These are phyloP conservation scores for Trichosporon coremiiforme DNA, from an alignment of 1,284 basidiomycete genomes.

Conservation along the genomic window DNA sequence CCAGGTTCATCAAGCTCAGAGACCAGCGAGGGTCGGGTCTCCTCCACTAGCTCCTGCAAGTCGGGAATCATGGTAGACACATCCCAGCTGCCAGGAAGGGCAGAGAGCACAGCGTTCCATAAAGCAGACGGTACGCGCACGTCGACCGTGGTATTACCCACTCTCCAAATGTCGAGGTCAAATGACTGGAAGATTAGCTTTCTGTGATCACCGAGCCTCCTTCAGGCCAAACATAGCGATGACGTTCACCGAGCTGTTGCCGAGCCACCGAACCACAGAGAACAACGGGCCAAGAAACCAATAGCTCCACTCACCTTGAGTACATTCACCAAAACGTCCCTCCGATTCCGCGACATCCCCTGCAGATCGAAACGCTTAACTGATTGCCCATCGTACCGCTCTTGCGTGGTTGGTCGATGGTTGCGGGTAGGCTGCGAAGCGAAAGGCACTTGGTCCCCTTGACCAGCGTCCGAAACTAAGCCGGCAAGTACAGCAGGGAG, in stretches of 20 bases:
- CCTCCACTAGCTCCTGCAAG: slow-evolving; percentile 1
- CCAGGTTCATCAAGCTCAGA: not conserved
- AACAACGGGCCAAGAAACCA: not conserved
- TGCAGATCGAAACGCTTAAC: not conserved
- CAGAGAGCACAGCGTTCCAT: slow-evolving; percentile 9
- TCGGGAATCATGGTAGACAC: not conserved
- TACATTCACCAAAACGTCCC: not conserved
- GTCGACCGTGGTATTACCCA: not conserved
- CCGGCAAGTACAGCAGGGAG: not conserved
- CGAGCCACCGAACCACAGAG: not conserved
- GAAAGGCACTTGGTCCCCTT: not conserved
- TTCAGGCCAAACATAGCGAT: not conserved
- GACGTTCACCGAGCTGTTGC: not conserved
- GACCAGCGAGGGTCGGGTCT: not conserved
- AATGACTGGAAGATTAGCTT: slow-evolving; percentile 1
- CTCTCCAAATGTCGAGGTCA: slow-evolving; percentile 11
- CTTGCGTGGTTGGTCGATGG: not conserved
- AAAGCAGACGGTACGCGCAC: not conserved
- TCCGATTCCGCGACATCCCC: not conserved
- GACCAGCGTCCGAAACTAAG: not conserved
- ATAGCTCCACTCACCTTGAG: not conserved
- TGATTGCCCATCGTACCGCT: not conserved
- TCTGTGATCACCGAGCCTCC: not conserved
- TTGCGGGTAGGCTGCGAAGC: not conserved
- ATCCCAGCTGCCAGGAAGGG: not conserved